Conservation (phyloP, 345 rosid species). For the Lepidium africanum region DNA sequence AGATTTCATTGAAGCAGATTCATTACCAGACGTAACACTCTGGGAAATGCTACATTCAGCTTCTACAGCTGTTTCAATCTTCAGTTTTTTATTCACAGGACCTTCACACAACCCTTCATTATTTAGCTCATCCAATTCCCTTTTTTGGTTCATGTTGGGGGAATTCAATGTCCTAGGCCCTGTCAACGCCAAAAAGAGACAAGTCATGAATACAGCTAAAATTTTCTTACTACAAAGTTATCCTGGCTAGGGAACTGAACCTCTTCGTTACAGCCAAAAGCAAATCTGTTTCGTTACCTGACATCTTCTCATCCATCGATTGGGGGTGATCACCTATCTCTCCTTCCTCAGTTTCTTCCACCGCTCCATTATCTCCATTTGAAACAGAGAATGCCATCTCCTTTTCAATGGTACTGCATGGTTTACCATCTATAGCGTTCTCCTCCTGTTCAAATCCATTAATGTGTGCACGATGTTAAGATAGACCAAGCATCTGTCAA, state of each 20-base stretch:
- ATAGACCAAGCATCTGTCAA: not conserved
- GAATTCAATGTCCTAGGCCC: constrained; percentile 28
- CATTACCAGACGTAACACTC: constrained; percentile 17
- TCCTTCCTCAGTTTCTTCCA: constrained; percentile 28
- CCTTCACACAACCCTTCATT: constrained; percentile 28
- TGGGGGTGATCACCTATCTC: constrained; percentile 22
- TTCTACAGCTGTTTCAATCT: constrained; percentile 31
- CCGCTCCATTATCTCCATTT: constrained; percentile 15
- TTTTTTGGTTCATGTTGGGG: constrained; percentile 13
- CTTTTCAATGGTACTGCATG: constrained; percentile 9
- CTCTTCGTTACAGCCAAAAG: constrained; percentile 22
- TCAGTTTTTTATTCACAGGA: constrained; percentile 42
- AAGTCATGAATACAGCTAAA: constrained; percentile 28
- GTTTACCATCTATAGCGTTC: constrained; percentile 10
- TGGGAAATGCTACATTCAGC: constrained; percentile 28
- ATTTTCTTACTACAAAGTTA: constrained; percentile 11
- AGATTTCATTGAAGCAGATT: constrained; percentile 26
- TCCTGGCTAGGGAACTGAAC: constrained; percentile 22
- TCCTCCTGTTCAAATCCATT: constrained; percentile 41
- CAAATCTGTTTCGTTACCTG: constrained; percentile 22
- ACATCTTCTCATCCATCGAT: constrained; percentile 21
- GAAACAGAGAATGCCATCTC: constrained; percentile 30
- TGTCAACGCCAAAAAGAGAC: constrained; percentile 31
- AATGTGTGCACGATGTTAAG: not conserved
- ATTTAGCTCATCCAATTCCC: constrained; percentile 21